phyloP scores from a whole-genome alignment of 768 basidiomycete species.

The Suillus discolor region DNA sequence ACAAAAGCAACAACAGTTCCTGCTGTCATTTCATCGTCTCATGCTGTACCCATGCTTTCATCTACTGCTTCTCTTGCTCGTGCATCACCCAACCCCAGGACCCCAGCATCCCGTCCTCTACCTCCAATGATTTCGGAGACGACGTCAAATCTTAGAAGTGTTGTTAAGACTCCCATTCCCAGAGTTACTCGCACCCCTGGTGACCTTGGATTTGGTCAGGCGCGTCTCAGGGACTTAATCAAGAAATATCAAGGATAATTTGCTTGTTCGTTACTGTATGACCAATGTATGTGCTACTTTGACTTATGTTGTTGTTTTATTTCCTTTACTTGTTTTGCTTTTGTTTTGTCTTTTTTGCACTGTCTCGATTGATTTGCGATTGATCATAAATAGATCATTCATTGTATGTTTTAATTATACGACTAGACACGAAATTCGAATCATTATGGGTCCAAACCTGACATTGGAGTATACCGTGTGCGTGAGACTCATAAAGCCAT shows the following conservation, averaged over 20 bases:
- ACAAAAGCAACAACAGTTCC: conserved; percentile 70
- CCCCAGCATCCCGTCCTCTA: conserved; percentile 27
- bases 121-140: conserved; percentile 41
- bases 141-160: conserved; percentile 20
- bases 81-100: conserved; percentile 29
- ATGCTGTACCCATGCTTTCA: conserved; percentile 72
- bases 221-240: conserved; percentile 74
- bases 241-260: conserved; percentile 70
- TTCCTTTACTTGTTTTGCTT: not conserved
- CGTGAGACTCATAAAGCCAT: conserved; percentile 9
- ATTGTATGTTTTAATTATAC: not conserved
- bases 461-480: not conserved
- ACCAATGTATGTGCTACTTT: not conserved
- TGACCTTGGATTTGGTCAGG: conserved; percentile 76
- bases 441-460: not conserved
- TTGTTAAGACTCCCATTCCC: conserved; percentile 13
- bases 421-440: not conserved
- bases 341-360: not conserved
- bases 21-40: conserved; percentile 69
- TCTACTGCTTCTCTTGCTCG: conserved; percentile 77
- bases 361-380: not conserved
- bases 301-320: not conserved
- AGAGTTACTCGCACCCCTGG: conserved; percentile 25
- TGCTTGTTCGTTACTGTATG: not conserved
- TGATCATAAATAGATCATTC: conserved; percentile 16